Evolutionary conservation across 169 alveolate genomes (phyloP).

Genomic region (Plasmodium falciparum): DNA sequence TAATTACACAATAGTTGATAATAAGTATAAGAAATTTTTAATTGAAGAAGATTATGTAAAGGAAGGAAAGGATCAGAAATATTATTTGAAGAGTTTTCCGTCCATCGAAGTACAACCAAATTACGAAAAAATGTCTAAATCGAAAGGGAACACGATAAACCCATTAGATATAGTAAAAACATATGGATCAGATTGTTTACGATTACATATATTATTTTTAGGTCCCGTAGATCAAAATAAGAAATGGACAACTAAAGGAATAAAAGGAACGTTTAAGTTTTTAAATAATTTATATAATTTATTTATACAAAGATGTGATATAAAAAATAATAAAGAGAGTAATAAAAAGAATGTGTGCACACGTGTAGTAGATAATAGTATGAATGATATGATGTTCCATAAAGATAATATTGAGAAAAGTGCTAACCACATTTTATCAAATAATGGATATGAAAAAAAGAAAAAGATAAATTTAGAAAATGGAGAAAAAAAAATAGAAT

Average conservation of each 20-base stretch:
- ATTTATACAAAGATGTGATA: slow-evolving; percentile 41
- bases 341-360: not conserved
- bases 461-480: not conserved
- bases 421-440: not conserved
- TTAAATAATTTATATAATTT: slow-evolving; percentile 61
- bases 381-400: not conserved
- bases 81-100: slow-evolving; percentile 32
- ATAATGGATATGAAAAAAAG: not conserved
- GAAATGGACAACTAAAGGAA: slow-evolving; percentile 84
- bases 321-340: not conserved
- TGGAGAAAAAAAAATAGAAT: not conserved
- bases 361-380: not conserved
- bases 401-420: not conserved
- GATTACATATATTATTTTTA: slow-evolving; percentile 89
- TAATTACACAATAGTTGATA: not conserved
- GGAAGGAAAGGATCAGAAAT: slow-evolving; percentile 50
- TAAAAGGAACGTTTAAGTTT: slow-evolving; percentile 80
- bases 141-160: slow-evolving; percentile 87
- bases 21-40: slow-evolving; percentile 66
- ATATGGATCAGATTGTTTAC: slow-evolving; percentile 90
- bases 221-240: slow-evolving; percentile 90
- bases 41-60: slow-evolving; percentile 67
- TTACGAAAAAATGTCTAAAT: slow-evolving; percentile 91
- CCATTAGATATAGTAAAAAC: slow-evolving; percentile 84
- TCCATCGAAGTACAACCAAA: slow-evolving; percentile 77